Evolutionary conservation across 2,329 filamentous ascomycete genomes (phyloP).

Genomic region (Emergomyces africanus): DNA sequence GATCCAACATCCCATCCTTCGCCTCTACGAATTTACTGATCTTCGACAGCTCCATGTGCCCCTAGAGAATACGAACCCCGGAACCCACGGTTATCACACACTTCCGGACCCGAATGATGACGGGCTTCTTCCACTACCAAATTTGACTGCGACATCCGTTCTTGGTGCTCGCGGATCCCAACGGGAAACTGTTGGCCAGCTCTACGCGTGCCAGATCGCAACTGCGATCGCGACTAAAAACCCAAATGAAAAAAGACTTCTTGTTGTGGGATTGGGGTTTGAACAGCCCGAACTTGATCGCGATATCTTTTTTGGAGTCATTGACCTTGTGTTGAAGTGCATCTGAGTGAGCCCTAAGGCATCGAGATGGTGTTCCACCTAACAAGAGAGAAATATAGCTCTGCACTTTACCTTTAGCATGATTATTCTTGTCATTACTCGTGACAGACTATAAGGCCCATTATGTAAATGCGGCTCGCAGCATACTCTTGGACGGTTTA

Average conservation of each 20-base stretch:
- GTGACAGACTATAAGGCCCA: background rate
- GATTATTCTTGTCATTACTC: background rate
- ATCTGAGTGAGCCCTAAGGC: conserved; percentile 16
- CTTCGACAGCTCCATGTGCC: conserved; percentile 19
- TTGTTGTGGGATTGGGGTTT: conserved; percentile 48
- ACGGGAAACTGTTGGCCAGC: conserved; percentile 71
- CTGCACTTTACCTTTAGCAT: background rate
- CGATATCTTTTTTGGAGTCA: conserved; percentile 30
- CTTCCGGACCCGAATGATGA: conserved; percentile 30
- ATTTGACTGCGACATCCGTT: conserved; percentile 75
- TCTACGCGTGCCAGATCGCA: conserved; percentile 81
- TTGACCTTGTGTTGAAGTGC: conserved; percentile 32
- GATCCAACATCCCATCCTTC: background rate
- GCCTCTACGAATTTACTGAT: conserved; percentile 7
- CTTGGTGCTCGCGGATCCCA: conserved; percentile 70
- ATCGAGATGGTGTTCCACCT: background rate
- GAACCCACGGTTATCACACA: conserved; percentile 26
- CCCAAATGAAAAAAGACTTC: conserved; percentile 46
- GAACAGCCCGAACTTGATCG: conserved; percentile 31
- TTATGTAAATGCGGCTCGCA: too few species aligned
- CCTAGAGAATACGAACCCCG: conserved; percentile 23
- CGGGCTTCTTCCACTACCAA: conserved; percentile 59
- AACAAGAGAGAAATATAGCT: background rate
- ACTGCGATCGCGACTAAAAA: conserved; percentile 62
- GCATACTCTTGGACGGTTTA: background rate